A percentile compares a stretch with the other conserved stretches of the same genome.
These are phyloP conservation scores for Yarrowia phangngaensis DNA, from an alignment of 805 yeast species.

Conservation along the genomic window DNA sequence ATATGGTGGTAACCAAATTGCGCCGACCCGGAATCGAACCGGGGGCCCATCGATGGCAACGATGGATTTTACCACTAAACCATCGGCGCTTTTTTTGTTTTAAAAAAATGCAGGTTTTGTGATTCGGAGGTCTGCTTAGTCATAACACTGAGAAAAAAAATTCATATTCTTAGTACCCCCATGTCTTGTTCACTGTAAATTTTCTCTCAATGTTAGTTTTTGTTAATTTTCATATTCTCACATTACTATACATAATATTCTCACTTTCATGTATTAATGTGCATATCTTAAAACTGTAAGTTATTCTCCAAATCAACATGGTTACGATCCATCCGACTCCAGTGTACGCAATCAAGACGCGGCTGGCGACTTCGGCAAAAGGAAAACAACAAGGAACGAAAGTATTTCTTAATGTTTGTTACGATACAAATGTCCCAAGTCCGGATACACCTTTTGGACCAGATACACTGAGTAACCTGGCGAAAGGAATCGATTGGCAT, in stretches of 20 bases:
- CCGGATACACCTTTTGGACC: conserved; percentile 57
- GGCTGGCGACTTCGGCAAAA: conserved; percentile 41
- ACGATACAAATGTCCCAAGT: conserved; percentile 58
- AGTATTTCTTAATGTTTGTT: conserved; percentile 74
- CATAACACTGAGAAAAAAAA: not conserved
- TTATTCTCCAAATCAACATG: no score
- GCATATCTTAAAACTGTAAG: no score
- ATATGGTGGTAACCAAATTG: not conserved
- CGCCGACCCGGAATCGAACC: conserved; percentile 4
- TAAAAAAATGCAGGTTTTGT: not conserved
- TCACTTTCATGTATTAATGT: no score
- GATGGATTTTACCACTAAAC: conserved; percentile 2
- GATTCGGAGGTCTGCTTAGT: not conserved
- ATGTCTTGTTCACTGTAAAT: no score
- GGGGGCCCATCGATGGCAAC: conserved; percentile 4
- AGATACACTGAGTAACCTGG: conserved; percentile 54
- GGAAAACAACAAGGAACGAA: conserved; percentile 47
- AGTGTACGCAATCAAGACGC: conserved; percentile 70
- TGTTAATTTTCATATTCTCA: no score
- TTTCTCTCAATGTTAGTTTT: no score
- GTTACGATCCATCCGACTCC: conserved; percentile 50
- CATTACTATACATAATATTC: no score
- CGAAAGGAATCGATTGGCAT: conserved; percentile 74
- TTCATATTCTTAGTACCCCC: no score
- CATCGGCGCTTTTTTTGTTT: not conserved